Base-by-base conservation (phyloP, 2,329 filamentous ascomycete species). In the Colletotrichum sp. region DNA sequence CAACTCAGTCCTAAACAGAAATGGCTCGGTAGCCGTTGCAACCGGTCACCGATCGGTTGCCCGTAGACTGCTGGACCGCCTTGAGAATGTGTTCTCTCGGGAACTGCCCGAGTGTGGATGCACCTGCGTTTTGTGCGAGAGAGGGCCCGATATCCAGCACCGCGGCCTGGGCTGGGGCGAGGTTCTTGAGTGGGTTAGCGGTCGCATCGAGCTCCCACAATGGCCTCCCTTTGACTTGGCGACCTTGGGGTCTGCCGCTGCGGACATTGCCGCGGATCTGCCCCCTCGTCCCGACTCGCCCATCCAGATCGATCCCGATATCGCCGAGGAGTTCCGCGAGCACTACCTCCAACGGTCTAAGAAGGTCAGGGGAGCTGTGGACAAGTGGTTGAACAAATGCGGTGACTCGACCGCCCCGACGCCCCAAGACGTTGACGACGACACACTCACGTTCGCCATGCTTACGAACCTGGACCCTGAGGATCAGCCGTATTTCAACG, bases 11-110 rank as follows among this genome's bases (percentile, higher is more conserved):
- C 89, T 99, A 77, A 88, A 90, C 57, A 96, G 94, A 77, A 95
- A 94, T 80, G 97, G 97, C 5, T 99, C 96, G 1, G 88, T 99
- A 7, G 97, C 97, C 4, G 97, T 99, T 3, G 97, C 97, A 18
- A 99, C 96, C 0, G 97, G 97, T 8, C 98, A 99, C 84, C 93
- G 95, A 70, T 98, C 96, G 1, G 95, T 99, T n/a, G 97, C 97
- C 5, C 93, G 97, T 7, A 92, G 96, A 68, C 86, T 99, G 28
- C 90, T 99, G 7, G 96, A 99, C 84, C 92, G 97, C 48, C 89
- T 99, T 6, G 96, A 98, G 83, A 95, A 96, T 72, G 96, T 99
- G 10, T 99, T 99, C 84, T 96, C 96, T 4, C 91, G 97, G 75
- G 96, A 99, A 81, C 93, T 99, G 44, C 96, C 96, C 0, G 93